A percentile compares a stretch with the other conserved stretches of the same genome.
These are phyloP conservation scores for Debaryomyces hansenii DNA, from an alignment of 805 yeast species.

Conservation along the genomic window DNA sequence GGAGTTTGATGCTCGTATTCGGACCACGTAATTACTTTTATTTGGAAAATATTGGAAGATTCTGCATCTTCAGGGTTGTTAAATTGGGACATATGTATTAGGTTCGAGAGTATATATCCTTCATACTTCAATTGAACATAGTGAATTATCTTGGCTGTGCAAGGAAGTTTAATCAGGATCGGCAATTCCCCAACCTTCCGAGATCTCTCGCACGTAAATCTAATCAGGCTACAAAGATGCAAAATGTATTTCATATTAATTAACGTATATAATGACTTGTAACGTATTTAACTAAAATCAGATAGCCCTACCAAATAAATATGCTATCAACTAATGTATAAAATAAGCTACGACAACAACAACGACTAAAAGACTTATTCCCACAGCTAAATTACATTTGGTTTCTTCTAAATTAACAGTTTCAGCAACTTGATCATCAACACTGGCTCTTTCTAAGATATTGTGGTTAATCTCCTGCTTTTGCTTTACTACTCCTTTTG, in stretches of 20 bases:
- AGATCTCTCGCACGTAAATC: too few species aligned
- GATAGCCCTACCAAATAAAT: too few species aligned
- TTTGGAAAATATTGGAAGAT: slow-evolving; percentile 10
- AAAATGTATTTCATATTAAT: too few species aligned
- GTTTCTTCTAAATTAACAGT: slow-evolving; percentile 9
- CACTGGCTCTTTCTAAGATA: slow-evolving; percentile 34
- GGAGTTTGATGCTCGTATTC: slow-evolving; percentile 43
- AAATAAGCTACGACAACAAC: slow-evolving; percentile 2
- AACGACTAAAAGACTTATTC: slow-evolving; percentile 7
- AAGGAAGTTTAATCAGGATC: too few species aligned
- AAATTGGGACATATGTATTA: background rate
- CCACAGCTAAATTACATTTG: slow-evolving; percentile 18
- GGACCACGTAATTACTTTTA: slow-evolving; percentile 32
- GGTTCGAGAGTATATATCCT: background rate
- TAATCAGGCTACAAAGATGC: too few species aligned
- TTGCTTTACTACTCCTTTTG: slow-evolving; percentile 46
- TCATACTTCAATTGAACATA: too few species aligned
- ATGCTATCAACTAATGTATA: background rate
- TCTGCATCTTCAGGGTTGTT: background rate
- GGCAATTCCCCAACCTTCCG: too few species aligned
- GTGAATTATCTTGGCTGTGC: too few species aligned
- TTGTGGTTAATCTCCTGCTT: slow-evolving; percentile 38
- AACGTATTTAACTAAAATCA: too few species aligned
- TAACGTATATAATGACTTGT: too few species aligned
- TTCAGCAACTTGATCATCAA: slow-evolving; percentile 28